Base-by-base conservation (phyloP, 108 stramenopile genomes). In the Nannochloropsis oceanica region DNA sequence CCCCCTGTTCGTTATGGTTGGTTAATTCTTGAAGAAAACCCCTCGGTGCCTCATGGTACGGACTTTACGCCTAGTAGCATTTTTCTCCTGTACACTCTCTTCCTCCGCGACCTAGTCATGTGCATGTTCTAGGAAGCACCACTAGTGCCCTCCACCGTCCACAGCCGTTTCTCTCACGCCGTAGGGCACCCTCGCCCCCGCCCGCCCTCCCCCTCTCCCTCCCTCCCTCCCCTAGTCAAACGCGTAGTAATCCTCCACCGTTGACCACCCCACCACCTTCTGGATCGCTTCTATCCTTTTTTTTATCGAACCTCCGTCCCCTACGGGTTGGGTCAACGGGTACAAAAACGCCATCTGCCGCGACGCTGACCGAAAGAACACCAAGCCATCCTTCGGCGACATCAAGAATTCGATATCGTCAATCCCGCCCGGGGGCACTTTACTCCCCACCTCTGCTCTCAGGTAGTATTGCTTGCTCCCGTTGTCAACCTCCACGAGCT, bases 401-500 rank as follows among this genome's bases (percentile, higher is more conserved):
- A 96, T 79, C 26, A 96, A 26, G 83, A 96, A 96, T 90, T 96
- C 96, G 82, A 96, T 88, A 86, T 95, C 95, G 89, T 96, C 96
- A 85, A 93, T 91, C 25, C 87, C 81, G 18, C 84, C 87, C 2
- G 80, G 87, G 18, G 87, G 87, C 42, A 88, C 87, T 81, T 88
- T 73, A n/a, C 59, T 73, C 59, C 22, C 22, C 59, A n/a, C 59
- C n/a, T 73, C 59, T n/a, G 59, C 59, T n/a, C 59, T 18, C 22
- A 73, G 59, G 10, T 73, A 73, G 59, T 73, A 73, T 73, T 73
- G 59, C 59, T 73, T 73, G 59, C 59, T 73, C n/a, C 59, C 59
- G 9, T 73, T 73, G 59, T 73, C 59, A n/a, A 73, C n/a, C n/a
- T 73, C 59, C 9, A 73, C 59, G 10, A 73, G 22, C 2, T 73